These are phyloP conservation scores for Pezicula carpinea DNA, from an alignment of 2,329 filamentous ascomycete genomes.

Conservation along the genomic window DNA sequence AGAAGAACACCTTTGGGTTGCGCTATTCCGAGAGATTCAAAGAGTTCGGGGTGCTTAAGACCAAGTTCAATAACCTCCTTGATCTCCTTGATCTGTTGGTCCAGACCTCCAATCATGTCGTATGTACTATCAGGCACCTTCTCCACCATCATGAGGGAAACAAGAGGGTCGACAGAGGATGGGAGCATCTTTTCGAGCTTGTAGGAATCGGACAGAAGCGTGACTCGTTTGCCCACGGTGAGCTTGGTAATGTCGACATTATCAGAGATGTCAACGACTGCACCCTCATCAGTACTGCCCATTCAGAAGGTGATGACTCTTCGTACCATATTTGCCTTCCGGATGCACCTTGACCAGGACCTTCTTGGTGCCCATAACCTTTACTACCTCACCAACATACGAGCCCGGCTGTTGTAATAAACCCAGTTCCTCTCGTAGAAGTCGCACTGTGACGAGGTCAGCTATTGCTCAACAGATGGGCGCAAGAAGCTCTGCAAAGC, in stretches of 20 bases:
- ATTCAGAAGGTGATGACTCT: neutral
- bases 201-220: slow-evolving; percentile 93
- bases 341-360: slow-evolving; percentile 98
- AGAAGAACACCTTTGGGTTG: slow-evolving; percentile 96
- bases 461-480: slow-evolving; percentile 1
- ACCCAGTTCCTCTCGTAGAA: slow-evolving; percentile 92
- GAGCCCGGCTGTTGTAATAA: slow-evolving; percentile 95
- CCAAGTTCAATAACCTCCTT: slow-evolving; percentile 99
- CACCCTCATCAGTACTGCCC: slow-evolving; percentile 11
- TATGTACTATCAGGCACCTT: slow-evolving; percentile 99
- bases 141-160: slow-evolving; percentile 99
- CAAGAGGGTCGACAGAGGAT: slow-evolving; percentile 94
- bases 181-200: slow-evolving; percentile 98
- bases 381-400: slow-evolving; percentile 99
- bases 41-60: slow-evolving; percentile 95
- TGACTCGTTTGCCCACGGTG: slow-evolving; percentile 95
- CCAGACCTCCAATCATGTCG: slow-evolving; percentile 98
- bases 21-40: slow-evolving; percentile 97
- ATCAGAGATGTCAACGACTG: slow-evolving; percentile 94
- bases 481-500: neutral
- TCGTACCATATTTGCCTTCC: slow-evolving; percentile 96
- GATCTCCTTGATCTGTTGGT: slow-evolving; percentile 99
- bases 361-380: slow-evolving; percentile 99
- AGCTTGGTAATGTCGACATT: slow-evolving; percentile 93
- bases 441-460: slow-evolving; percentile 55